A percentile compares a stretch with the other conserved stretches of the same genome.
These are phyloP conservation scores for Pleurotus djamor DNA, from an alignment of 768 basidiomycete species.

Conservation along the genomic window DNA sequence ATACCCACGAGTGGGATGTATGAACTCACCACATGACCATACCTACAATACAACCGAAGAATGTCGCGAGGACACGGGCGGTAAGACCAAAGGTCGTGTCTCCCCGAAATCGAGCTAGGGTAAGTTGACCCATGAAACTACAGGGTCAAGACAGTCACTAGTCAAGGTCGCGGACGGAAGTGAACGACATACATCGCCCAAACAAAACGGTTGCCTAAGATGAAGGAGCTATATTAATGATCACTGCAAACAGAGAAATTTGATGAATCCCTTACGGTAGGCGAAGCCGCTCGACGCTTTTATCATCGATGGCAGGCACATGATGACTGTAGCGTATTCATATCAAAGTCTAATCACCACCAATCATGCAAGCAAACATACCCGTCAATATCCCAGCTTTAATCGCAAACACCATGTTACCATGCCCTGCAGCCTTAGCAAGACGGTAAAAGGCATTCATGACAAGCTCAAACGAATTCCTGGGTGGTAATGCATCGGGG, in stretches of 20 bases:
- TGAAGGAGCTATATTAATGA: neutral
- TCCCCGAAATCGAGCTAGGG: constrained; percentile 68
- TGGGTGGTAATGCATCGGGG: constrained; percentile 73
- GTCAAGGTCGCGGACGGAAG: neutral
- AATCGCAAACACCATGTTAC: constrained; percentile 66
- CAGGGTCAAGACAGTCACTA: neutral
- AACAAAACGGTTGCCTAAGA: constrained; percentile 50
- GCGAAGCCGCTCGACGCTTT: constrained; percentile 53
- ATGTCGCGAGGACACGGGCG: constrained; percentile 61
- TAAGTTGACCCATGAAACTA: constrained; percentile 77
- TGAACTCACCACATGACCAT: constrained; percentile 60
- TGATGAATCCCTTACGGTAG: constrained; percentile 41
- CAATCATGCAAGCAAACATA: constrained; percentile 19
- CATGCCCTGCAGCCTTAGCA: constrained; percentile 39
- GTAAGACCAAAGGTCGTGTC: constrained; percentile 71
- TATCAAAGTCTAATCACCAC: neutral
- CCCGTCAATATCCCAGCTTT: constrained; percentile 69
- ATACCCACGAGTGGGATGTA: neutral
- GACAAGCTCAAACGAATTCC: constrained; percentile 51
- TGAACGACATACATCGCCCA: constrained; percentile 61
- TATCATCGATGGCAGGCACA: constrained; percentile 61
- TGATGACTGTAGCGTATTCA: constrained; percentile 35
- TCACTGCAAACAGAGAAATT: constrained; percentile 4
- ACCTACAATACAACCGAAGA: constrained; percentile 62
- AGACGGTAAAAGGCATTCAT: constrained; percentile 44